Percentiles rank a stretch among this genome's conserved stretches.
Conservation (phyloP, 2,329 filamentous ascomycete genomes). For the Sporothrix protearum region DNA sequence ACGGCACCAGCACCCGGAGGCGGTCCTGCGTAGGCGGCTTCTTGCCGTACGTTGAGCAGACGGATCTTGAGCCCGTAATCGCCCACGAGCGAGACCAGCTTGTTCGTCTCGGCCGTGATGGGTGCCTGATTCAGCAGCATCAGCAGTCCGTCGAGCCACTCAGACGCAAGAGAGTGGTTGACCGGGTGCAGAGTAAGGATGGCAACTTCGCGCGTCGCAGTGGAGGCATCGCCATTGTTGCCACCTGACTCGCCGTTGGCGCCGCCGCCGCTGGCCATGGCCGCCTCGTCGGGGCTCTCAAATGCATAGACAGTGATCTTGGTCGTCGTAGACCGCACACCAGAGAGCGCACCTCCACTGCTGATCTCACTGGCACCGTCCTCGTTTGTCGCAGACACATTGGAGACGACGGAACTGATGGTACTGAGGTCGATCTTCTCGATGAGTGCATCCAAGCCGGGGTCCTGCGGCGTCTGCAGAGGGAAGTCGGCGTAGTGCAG, state of each 20-base stretch:
- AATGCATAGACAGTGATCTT: slow-evolving; percentile 91
- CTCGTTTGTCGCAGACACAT: slow-evolving; percentile 67
- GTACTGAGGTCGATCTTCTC: slow-evolving; percentile 84
- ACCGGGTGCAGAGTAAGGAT: slow-evolving; percentile 80
- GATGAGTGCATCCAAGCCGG: slow-evolving; percentile 66
- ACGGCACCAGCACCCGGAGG: slow-evolving; percentile 68
- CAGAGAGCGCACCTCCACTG: slow-evolving; percentile 33
- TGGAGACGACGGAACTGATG: slow-evolving; percentile 91
- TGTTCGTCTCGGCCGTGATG: slow-evolving; percentile 94
- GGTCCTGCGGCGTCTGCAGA: slow-evolving; percentile 59
- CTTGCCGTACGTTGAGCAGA: slow-evolving; percentile 83
- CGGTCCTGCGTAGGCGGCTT: slow-evolving; percentile 66
- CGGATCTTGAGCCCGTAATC: slow-evolving; percentile 92
- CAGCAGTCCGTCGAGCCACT: slow-evolving; percentile 93
- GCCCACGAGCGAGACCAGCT: slow-evolving; percentile 77
- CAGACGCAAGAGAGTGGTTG: slow-evolving; percentile 78
- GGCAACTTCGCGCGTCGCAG: slow-evolving; percentile 54
- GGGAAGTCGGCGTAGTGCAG: slow-evolving; percentile 88
- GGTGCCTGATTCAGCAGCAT: slow-evolving; percentile 94
- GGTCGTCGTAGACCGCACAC: slow-evolving; percentile 54
- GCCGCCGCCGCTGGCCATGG: slow-evolving; percentile 33
- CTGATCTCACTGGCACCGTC: slow-evolving; percentile 47
- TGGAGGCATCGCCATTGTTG: slow-evolving; percentile 33
- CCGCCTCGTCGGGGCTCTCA: slow-evolving; percentile 41
- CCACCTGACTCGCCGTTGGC: slow-evolving; percentile 25